These are phyloP conservation scores for Sporodiniella umbellata DNA, from an alignment of 371 early-diverging fungal genomes.

Conservation along the genomic window DNA sequence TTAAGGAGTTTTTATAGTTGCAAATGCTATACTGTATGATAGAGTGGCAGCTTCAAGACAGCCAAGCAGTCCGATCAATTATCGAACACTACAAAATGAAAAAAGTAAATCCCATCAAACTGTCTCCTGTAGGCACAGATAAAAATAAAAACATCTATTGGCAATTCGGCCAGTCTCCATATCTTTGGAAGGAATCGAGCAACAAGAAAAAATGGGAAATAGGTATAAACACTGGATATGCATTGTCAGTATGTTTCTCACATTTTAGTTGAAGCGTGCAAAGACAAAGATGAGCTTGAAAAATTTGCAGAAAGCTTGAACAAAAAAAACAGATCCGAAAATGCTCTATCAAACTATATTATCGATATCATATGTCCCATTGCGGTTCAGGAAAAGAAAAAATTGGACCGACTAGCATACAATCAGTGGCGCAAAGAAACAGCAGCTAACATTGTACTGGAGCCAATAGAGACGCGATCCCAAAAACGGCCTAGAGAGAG, in stretches of 20 bases:
- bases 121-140: slow-evolving; percentile 25
- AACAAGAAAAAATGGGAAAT: slow-evolving; percentile 12
- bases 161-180: slow-evolving; percentile 39
- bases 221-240: slow-evolving; percentile 22
- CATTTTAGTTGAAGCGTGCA: slow-evolving; percentile 15
- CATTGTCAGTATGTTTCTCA: background rate
- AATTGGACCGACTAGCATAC: slow-evolving; percentile 12
- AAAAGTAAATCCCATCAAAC: slow-evolving; percentile 19
- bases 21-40: slow-evolving; percentile 26
- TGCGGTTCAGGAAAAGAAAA: slow-evolving; percentile 16
- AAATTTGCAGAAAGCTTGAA: slow-evolving; percentile 8
- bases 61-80: slow-evolving; percentile 22
- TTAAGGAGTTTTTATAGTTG: no score
- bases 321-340: slow-evolving; percentile 17
- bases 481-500: slow-evolving; percentile 7
- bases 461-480: slow-evolving; percentile 18
- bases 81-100: slow-evolving; percentile 17
- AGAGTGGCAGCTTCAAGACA: slow-evolving; percentile 49
- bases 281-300: slow-evolving; percentile 11
- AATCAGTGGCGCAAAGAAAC: slow-evolving; percentile 14
- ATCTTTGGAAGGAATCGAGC: slow-evolving; percentile 32
- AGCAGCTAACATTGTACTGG: slow-evolving; percentile 11
- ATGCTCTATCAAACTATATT: slow-evolving; percentile 12
- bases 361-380: slow-evolving; percentile 10
- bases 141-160: slow-evolving; percentile 29